phyloP scores from a whole-genome alignment of 768 basidiomycete genomes.

The Baorangia bicolor region DNA sequence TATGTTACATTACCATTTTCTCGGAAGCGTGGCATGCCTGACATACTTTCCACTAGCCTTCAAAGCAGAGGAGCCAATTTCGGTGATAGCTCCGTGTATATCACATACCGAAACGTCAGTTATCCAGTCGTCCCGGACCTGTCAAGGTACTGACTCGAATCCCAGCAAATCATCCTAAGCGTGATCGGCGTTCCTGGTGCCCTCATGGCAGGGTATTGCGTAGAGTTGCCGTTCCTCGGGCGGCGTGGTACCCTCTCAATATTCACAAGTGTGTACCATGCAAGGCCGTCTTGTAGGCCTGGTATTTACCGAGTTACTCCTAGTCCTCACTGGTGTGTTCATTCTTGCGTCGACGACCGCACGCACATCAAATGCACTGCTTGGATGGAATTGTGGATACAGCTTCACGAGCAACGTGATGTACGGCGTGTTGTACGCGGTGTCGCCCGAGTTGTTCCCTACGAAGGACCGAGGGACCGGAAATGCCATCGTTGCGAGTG shows the following conservation, averaged over 20 bases:
- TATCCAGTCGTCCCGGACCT: not conserved
- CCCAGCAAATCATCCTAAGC: slow-evolving; percentile 54
- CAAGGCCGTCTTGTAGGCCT: not conserved
- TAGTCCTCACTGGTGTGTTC: slow-evolving; percentile 54
- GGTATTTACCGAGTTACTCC: not conserved
- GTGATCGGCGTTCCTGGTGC: slow-evolving; percentile 60
- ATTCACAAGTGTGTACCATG: slow-evolving; percentile 41
- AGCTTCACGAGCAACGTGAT: slow-evolving; percentile 56
- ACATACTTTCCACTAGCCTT: slow-evolving; percentile 41
- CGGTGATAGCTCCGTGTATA: slow-evolving; percentile 66
- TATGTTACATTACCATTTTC: slow-evolving; percentile 15
- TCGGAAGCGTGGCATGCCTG: not conserved
- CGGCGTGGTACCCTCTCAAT: slow-evolving; percentile 52
- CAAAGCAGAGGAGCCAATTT: slow-evolving; percentile 65
- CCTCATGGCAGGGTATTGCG: slow-evolving; percentile 51
- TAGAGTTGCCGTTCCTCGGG: slow-evolving; percentile 51
- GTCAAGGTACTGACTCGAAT: slow-evolving; percentile 6
- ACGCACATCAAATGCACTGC: slow-evolving; percentile 47
- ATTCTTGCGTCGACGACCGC: slow-evolving; percentile 58
- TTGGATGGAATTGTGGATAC: slow-evolving; percentile 61
- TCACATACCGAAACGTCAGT: slow-evolving; percentile 69
- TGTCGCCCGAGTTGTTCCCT: slow-evolving; percentile 53
- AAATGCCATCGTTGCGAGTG: slow-evolving; percentile 49
- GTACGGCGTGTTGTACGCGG: slow-evolving; percentile 48
- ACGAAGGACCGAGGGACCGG: slow-evolving; percentile 56